These are phyloP conservation scores for carrot (Daucus carota) DNA, from an alignment of 129 eudicot genomes.

Conservation along the genomic window DH1_v3.0 NC_030384.2:31991001-31991500, in stretches of 20 bases:
- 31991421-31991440: background rate
- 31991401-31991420: background rate
- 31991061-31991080: constrained; percentile 75
- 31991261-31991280: constrained; percentile 77
- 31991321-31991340: constrained; percentile 37
- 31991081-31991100: constrained; percentile 81
- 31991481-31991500: background rate
- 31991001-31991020: background rate
- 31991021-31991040: background rate
- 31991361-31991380: constrained; percentile 11
- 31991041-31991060: constrained; percentile 13
- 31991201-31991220: constrained; percentile 40
- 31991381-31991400: background rate
- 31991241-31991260: constrained; percentile 77
- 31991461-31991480: background rate
- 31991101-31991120: constrained; percentile 54
- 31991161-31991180: background rate
- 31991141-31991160: constrained; percentile 31
- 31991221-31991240: constrained; percentile 63
- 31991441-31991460: constrained; percentile 1
- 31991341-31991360: background rate
- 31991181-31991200: constrained; percentile 27
- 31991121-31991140: constrained; percentile 24
- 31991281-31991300: constrained; percentile 92
- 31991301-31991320: constrained; percentile 95